Base-by-base conservation (phyloP, 257 asterid species). In the Marsdenia floribunda region DNA sequence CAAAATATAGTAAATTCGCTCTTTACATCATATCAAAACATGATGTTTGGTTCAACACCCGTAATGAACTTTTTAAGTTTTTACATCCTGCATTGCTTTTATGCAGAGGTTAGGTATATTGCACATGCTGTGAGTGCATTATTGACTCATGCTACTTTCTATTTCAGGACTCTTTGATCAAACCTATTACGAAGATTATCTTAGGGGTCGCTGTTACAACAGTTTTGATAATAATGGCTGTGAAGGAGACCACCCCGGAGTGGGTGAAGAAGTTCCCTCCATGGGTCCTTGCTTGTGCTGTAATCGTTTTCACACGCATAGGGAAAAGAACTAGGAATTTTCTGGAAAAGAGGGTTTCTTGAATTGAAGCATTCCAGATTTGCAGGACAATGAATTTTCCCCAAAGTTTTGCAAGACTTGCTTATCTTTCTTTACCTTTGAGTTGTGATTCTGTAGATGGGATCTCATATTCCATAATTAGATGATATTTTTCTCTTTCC, bases 271-370 rank as follows among this genome's bases (percentile, higher is more conserved):
- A 83, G 72, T 61, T 91, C 70, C 90, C 97, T 73, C 93, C 97
- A 3, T 92, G 97, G 97, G 76, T 92, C 75, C 77, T 92, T 72
- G 97, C 97, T 49, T 88, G 92, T 47, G 97, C 33, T 5, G 96
- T 92, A 52, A 87, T 92, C 63, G 80, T 90, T 72, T 92, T 92
- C 87, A 87, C 90, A 54, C 92, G 97, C 75, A 42, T 92, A 91
- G 82, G 96, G 85, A 92, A 89, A 92, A 90, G 97, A 87, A 90
- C 96, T 53, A 84, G 71, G 84, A 78, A 68, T 76, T 83, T 89
- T 75, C 83, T 92, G 29, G 87, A 82, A 65, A 88, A 79, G 44
- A 79, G 74, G 78, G 58, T 76, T n/a, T 72, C 75, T 70, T 82
- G 82, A 77, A 38, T 60, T 57, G 70, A 70, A 26, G 15, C 21